Conservation (phyloP, 2,329 filamentous ascomycete species). For the Colletotrichum horii region DNA sequence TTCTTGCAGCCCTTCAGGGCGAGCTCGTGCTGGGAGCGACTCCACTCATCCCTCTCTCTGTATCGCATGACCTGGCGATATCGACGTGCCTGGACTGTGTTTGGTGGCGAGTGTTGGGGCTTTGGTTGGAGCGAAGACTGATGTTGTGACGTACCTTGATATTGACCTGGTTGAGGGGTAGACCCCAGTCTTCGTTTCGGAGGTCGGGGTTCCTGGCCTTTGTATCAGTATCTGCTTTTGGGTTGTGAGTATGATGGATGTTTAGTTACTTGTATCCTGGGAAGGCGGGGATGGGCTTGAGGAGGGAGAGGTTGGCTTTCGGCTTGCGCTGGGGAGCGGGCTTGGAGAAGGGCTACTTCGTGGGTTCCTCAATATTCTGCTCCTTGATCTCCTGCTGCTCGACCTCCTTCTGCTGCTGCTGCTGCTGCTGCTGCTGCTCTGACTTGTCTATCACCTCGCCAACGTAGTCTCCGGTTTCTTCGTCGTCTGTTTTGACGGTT, state of each 20-base stretch:
- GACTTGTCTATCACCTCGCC: neutral
- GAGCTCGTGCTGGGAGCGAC: neutral
- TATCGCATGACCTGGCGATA: neutral
- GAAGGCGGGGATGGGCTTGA: neutral
- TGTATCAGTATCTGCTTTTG: rapidly evolving
- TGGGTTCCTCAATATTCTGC: too few relatives aligned
- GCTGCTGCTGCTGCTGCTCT: neutral
- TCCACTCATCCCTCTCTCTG: neutral
- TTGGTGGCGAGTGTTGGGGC: too few relatives aligned
- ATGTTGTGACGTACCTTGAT: neutral
- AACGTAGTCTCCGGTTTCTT: neutral
- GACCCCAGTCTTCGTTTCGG: neutral
- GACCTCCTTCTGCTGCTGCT: too few relatives aligned
- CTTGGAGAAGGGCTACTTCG: neutral
- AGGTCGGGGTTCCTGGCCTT: neutral
- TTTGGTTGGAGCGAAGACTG: too few relatives aligned
- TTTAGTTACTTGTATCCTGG: neutral
- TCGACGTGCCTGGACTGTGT: rapidly evolving
- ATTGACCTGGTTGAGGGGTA: neutral
- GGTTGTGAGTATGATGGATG: neutral
- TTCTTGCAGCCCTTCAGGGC: neutral
- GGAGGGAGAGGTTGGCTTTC: neutral
- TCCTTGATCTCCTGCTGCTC: neutral
- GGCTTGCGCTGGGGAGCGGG: neutral
- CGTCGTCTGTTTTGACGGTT: neutral